Evolutionary conservation across 2,329 filamentous ascomycete genomes (phyloP), one percentile per base, ranked within the genome.

Genomic region (Neonectria ditissima): DNA sequence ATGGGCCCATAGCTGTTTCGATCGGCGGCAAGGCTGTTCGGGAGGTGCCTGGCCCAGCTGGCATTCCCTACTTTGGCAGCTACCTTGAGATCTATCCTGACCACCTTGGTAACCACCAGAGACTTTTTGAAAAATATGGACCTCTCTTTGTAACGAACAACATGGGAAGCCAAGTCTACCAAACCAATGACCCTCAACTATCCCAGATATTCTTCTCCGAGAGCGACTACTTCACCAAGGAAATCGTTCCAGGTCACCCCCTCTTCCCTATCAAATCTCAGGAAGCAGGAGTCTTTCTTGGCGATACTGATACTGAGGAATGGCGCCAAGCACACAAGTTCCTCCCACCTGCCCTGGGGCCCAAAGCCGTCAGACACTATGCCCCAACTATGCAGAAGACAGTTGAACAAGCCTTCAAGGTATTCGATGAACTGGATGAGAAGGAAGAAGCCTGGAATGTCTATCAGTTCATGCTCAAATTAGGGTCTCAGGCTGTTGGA

Each of bases 311-410:
- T 20, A 83, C 81, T 0, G 78, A 81, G 16, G 79, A 82, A 58
- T 88, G 83, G 83, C 73, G 74, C 24, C 69, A 82, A 0, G 82
- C 84, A 0, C 88, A 90, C 78, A 90, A 90, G 72, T 90, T 89
- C 74, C 67, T 90, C 1, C 86, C 87, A 0, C 87, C 88, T 0
- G 84, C 86, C 0, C 77, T 90, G 11, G 82, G 83, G 0, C 87
- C 87, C 32, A 88, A 87, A 70, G 87, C 87, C 0, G 86, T 90
- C 5, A 79, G 84, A 1, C 87, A 89, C 67, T 89, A 90, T 64
- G 82, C 85, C 0, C 86, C 87, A 0, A 82, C 80, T 0, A 89
- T 90, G 86, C 86, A 89, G 65, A 73, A 79, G 50, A 84, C 83
- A 0, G 80, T 86, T 2, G 82, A 87, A 66, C 77, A 82, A 18